Evolutionary conservation across 2,329 filamentous ascomycete genomes (phyloP).

Genomic region (Cercospora zeina): DNA sequence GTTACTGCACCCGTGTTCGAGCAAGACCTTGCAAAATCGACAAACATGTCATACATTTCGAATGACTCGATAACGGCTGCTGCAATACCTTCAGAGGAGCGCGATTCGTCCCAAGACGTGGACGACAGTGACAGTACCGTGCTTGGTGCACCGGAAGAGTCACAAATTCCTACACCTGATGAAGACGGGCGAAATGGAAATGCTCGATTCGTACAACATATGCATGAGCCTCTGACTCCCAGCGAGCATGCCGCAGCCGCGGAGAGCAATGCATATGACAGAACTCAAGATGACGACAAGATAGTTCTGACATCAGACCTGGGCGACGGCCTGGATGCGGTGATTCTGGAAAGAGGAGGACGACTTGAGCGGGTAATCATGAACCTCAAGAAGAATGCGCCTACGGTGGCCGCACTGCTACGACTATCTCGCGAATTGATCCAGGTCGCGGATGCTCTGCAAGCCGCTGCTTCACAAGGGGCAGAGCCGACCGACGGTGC

Average conservation of each 20-base stretch:
- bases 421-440: constrained; percentile 35
- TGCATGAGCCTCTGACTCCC: neutral
- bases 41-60: neutral
- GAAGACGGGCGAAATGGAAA: neutral
- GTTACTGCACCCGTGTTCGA: neutral
- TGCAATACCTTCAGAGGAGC: neutral
- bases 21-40: neutral
- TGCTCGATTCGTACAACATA: no score
- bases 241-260: neutral
- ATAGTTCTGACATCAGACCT: constrained; percentile 37
- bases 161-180: neutral
- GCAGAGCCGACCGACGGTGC: constrained; percentile 26
- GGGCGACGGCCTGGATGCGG: constrained; percentile 43
- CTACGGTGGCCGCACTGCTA: constrained; percentile 27
- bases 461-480: constrained; percentile 13
- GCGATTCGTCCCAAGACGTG: neutral
- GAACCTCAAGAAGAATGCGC: constrained; percentile 38
- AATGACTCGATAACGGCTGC: neutral
- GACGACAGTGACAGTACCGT: neutral
- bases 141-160: neutral
- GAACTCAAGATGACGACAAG: neutral
- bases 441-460: constrained; percentile 31
- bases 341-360: constrained; percentile 45
- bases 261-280: constrained; percentile 11
- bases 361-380: constrained; percentile 45